Conservation (phyloP, 371 early-diverging fungal genomes). For the Rhizopus stolonifer region DNA sequence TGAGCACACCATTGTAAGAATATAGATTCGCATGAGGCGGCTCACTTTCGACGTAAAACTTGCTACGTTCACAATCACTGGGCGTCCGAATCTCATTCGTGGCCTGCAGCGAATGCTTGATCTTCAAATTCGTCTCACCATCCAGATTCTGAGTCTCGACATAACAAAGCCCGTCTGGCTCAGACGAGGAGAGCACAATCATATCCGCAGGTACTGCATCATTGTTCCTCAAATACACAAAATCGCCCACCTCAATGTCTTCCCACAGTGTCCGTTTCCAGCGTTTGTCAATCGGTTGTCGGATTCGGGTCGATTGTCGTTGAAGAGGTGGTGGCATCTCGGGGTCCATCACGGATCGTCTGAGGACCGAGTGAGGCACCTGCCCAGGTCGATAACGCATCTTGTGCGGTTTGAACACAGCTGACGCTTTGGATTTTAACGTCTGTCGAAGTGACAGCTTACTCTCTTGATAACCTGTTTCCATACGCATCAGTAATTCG, state of each 20-base stretch:
- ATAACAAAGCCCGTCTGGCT: slow-evolving; percentile 69
- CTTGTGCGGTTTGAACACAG: slow-evolving; percentile 14
- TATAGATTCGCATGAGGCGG: slow-evolving; percentile 77
- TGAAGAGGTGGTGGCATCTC: slow-evolving; percentile 4
- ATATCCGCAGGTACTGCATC: slow-evolving; percentile 92
- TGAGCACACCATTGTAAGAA: slow-evolving; percentile 71
- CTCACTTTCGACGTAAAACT: slow-evolving; percentile 79
- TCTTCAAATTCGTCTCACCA: slow-evolving; percentile 87
- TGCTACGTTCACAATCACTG: slow-evolving; percentile 57
- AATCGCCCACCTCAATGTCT: slow-evolving; percentile 89
- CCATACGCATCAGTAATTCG: slow-evolving; percentile 4
- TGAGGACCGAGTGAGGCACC: slow-evolving; percentile 50
- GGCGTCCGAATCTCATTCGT: slow-evolving; percentile 46
- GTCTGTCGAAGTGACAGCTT: slow-evolving; percentile 2
- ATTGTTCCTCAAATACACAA: slow-evolving; percentile 83
- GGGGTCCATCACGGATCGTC: slow-evolving; percentile 14
- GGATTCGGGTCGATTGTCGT: slow-evolving; percentile 10
- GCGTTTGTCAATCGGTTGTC: slow-evolving; percentile 35
- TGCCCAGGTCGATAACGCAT: slow-evolving; percentile 54
- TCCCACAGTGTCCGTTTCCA: slow-evolving; percentile 74
- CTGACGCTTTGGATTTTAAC: neutral
- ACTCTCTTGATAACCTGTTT: slow-evolving; percentile 1
- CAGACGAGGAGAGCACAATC: slow-evolving; percentile 65
- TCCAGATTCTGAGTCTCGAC: slow-evolving; percentile 87
- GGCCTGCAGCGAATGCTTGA: slow-evolving; percentile 50